phyloP scores from a whole-genome alignment of 306 rosid species.

The Inga oerstediana region DNA sequence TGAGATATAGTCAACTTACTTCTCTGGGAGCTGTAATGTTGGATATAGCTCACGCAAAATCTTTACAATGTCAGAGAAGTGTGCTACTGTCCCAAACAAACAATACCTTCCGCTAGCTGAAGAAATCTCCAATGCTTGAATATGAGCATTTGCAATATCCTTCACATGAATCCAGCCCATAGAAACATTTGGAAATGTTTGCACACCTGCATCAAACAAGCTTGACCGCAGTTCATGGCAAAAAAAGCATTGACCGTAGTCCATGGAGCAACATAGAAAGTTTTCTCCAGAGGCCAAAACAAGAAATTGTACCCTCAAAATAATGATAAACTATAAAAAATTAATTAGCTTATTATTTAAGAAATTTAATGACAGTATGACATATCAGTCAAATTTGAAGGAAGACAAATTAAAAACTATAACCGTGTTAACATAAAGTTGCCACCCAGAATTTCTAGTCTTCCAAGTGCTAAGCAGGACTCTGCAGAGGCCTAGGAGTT shows the following conservation, averaged over 20 bases:
- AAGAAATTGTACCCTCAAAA: background rate
- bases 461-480: no score
- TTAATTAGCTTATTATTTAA: background rate
- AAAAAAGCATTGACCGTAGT: background rate
- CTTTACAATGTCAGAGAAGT: constrained; percentile 1
- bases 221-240: background rate
- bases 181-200: constrained; percentile 50
- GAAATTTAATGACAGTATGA: background rate
- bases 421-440: background rate
- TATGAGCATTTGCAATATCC: constrained; percentile 11
- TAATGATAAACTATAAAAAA: no score
- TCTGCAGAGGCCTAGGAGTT: no score
- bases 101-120: constrained; percentile 11
- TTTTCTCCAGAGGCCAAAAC: background rate
- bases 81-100: background rate
- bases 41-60: constrained; percentile 49
- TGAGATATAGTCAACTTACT: constrained; percentile 42
- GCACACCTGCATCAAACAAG: constrained; percentile 56
- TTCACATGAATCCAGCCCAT: constrained; percentile 5
- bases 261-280: background rate
- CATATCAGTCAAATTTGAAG: background rate
- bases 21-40: constrained; percentile 54
- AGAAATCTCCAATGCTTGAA: constrained; percentile 18
- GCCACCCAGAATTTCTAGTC: background rate
- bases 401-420: background rate